Conservation (phyloP, 2,329 filamentous ascomycete species). For the Didymella arachidicola region DNA sequence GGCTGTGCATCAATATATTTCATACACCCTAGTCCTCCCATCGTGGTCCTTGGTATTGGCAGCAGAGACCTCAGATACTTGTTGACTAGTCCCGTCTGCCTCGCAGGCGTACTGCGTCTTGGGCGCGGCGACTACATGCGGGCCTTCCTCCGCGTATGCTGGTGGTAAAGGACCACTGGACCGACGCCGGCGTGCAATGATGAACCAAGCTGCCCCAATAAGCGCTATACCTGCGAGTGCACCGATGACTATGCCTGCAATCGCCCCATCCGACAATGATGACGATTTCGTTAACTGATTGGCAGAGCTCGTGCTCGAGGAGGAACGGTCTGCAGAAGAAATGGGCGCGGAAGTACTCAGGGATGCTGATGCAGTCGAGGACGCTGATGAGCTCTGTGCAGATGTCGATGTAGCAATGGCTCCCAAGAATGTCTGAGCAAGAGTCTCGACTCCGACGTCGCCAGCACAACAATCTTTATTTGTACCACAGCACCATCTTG, state of each 20-base stretch:
- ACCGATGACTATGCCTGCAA: constrained; percentile 7
- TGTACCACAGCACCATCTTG: constrained; percentile 12
- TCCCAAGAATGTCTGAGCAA: constrained; percentile 13
- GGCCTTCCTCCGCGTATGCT: neutral
- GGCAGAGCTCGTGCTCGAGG: neutral
- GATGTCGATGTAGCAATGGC: neutral
- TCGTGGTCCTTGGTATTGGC: constrained; percentile 7
- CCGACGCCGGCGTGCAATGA: neutral
- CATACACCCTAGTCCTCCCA: neutral
- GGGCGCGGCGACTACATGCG: neutral
- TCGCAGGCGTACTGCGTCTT: constrained; percentile 4
- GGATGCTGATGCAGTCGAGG: neutral
- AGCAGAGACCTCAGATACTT: constrained; percentile 11
- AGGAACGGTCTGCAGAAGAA: neutral
- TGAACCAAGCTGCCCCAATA: constrained; percentile 6
- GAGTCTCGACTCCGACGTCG: constrained; percentile 4
- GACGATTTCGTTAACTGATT: neutral
- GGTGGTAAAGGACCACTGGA: neutral
- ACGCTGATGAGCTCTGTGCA: neutral
- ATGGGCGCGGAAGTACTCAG: too few relatives aligned
- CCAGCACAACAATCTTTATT: constrained; percentile 10
- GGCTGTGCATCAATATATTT: neutral
- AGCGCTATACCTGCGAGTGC: neutral
- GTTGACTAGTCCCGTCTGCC: constrained; percentile 2
- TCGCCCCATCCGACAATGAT: constrained; percentile 4